Evolutionary conservation across 1,284 basidiomycete genomes (phyloP).

Genomic region (Pisolithus thermaeus): DNA sequence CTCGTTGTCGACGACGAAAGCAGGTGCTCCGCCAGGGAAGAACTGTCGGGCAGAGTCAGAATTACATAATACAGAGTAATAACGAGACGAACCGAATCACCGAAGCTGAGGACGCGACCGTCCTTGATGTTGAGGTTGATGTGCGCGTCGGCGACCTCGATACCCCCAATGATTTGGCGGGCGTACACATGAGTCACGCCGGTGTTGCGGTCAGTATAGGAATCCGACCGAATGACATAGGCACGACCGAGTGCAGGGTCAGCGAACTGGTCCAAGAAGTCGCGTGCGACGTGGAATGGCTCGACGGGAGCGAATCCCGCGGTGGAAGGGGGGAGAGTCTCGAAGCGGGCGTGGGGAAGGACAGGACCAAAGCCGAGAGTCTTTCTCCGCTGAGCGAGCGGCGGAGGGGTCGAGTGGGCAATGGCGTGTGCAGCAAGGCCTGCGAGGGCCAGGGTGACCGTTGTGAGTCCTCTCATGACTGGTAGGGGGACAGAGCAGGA

Average conservation of each 20-base stretch:
- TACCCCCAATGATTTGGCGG: conserved; percentile 73
- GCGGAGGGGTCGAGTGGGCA: conserved; percentile 21
- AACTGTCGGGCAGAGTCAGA: conserved; percentile 42
- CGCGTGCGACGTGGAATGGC: conserved; percentile 54
- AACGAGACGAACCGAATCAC: conserved; percentile 61
- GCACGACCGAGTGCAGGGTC: conserved; percentile 31
- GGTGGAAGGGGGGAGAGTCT: conserved; percentile 34
- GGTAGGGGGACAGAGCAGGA: not conserved
- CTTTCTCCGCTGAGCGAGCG: conserved; percentile 45
- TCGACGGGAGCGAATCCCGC: conserved; percentile 37
- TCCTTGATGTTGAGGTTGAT: conserved; percentile 87
- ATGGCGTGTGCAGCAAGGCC: conserved; percentile 31
- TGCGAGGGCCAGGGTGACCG: conserved; percentile 29
- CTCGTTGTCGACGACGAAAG: conserved; percentile 28
- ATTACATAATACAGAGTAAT: conserved; percentile 8
- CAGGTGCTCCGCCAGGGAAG: conserved; percentile 50
- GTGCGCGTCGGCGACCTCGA: conserved; percentile 85
- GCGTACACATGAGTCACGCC: conserved; percentile 84
- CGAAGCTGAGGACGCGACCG: conserved; percentile 74
- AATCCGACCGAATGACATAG: conserved; percentile 68
- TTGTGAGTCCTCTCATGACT: conserved; percentile 30
- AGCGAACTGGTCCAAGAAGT: conserved; percentile 43
- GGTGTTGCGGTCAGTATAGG: conserved; percentile 79
- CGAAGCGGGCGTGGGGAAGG: conserved; percentile 67
- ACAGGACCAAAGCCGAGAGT: conserved; percentile 75